phyloP scores from a whole-genome alignment of 352 stramenopile species.

The Ophiocytium majus region DNA sequence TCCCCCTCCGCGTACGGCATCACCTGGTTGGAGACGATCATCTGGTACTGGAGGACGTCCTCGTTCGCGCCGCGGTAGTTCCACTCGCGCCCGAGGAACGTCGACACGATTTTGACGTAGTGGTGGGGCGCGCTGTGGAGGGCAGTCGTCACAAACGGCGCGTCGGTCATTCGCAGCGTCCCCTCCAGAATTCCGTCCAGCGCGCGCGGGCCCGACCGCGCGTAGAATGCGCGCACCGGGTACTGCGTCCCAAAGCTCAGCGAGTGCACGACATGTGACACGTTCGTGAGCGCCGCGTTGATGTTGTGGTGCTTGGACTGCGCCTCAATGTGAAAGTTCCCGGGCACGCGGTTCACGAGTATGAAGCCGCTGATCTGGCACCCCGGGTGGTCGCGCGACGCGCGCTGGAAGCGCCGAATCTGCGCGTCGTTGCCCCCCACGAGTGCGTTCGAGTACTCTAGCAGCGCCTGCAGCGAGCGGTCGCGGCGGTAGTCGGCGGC shows the following conservation, averaged over 20 bases:
- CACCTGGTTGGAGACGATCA: constrained; percentile 44
- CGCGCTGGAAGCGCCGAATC: constrained; percentile 28
- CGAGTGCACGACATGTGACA: constrained; percentile 58
- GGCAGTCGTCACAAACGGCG: constrained; percentile 75
- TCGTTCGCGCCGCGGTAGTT: constrained; percentile 18
- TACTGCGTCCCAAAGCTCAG: constrained; percentile 48
- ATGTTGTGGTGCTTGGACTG: constrained; percentile 81
- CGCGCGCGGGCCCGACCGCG: background rate
- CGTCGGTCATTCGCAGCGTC: constrained; percentile 65
- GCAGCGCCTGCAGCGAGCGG: constrained; percentile 29
- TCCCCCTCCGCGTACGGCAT: constrained; percentile 53
- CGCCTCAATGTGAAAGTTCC: constrained; percentile 94
- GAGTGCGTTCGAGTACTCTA: constrained; percentile 29
- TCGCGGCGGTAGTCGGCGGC: constrained; percentile 47
- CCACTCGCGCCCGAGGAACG: constrained; percentile 31
- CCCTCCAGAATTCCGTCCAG: constrained; percentile 29
- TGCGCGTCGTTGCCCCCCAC: background rate
- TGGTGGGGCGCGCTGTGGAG: constrained; percentile 96
- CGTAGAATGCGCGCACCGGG: constrained; percentile 23
- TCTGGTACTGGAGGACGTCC: constrained; percentile 55
- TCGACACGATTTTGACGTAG: constrained; percentile 90
- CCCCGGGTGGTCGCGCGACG: constrained; percentile 39
- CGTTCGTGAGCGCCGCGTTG: constrained; percentile 89
- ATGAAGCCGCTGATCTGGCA: constrained; percentile 71
- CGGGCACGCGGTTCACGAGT: constrained; percentile 84